phyloP scores from a whole-genome alignment of 2,329 filamentous ascomycete species.

The Epichloe baconii region DNA sequence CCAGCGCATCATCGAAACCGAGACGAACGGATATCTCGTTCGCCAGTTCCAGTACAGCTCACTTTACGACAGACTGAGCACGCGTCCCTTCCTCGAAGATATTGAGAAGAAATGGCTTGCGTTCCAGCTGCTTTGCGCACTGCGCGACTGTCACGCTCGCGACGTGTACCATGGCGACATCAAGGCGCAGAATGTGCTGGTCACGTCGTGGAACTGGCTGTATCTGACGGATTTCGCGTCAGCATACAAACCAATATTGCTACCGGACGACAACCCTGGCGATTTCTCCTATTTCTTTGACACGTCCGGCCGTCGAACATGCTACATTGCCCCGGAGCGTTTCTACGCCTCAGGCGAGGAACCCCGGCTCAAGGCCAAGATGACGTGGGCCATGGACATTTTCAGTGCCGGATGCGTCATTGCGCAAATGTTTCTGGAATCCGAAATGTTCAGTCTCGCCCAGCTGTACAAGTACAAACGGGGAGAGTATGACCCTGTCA shows the following conservation, averaged over 20 bases:
- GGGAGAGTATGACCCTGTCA: constrained; percentile 80
- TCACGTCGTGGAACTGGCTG: constrained; percentile 99
- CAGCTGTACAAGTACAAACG: constrained; percentile 91
- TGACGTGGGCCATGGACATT: constrained; percentile 93
- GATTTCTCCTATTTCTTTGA: constrained; percentile 99
- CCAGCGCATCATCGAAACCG: constrained; percentile 82
- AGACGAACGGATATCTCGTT: constrained; percentile 82
- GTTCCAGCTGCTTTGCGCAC: constrained; percentile 83
- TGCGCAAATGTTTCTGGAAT: constrained; percentile 87
- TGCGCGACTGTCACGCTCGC: constrained; percentile 80
- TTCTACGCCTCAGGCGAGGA: constrained; percentile 64
- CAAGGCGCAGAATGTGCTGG: constrained; percentile 92
- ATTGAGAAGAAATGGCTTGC: constrained; percentile 99
- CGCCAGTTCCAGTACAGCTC: constrained; percentile 95
- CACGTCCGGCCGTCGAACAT: constrained; percentile 78
- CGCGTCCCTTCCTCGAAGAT: constrained; percentile 87
- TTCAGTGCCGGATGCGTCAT: constrained; percentile 97
- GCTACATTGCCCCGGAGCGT: constrained; percentile 87
- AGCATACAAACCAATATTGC: constrained; percentile 82
- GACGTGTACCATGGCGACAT: constrained; percentile 96
- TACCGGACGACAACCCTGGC: constrained; percentile 92
- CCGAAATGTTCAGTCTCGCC: constrained; percentile 93
- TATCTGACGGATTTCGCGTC: constrained; percentile 97
- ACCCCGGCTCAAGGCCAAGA: constrained; percentile 43
- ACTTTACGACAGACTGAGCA: constrained; percentile 92